Conservation (phyloP, 2,329 filamentous ascomycete genomes). For the Didymella pomorum region DNA sequence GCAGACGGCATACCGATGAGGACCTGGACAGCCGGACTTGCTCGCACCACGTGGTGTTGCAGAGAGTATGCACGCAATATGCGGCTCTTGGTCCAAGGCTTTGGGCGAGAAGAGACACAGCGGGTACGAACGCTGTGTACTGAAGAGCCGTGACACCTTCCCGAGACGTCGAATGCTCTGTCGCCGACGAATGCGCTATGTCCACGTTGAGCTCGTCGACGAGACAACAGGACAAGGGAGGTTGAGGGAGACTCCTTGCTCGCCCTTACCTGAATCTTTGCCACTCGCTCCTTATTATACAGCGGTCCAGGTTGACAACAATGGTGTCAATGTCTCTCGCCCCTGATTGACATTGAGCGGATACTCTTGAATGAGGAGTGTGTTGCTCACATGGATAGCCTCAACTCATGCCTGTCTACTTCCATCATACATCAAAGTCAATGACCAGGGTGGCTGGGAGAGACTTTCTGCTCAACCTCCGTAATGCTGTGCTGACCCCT, state of each 20-base stretch:
- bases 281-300: too few relatives aligned
- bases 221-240: background rate
- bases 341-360: too few relatives aligned
- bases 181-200: background rate
- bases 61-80: constrained; percentile 15
- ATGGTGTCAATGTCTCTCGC: too few relatives aligned
- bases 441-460: background rate
- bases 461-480: background rate
- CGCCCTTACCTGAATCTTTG: too few relatives aligned
- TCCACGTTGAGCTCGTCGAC: background rate
- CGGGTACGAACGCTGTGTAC: background rate
- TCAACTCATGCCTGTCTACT: too few relatives aligned
- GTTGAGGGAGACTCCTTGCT: background rate
- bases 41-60: constrained; percentile 10
- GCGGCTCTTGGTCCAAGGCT: constrained; percentile 8
- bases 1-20: constrained; percentile 1
- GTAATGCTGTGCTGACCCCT: background rate
- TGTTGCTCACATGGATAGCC: too few relatives aligned
- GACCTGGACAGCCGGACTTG: background rate
- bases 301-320: too few relatives aligned
- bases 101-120: constrained; percentile 3
- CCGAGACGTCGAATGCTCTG: background rate
- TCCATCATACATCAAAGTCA: too few relatives aligned
- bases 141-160: constrained; percentile 7
- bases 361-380: too few relatives aligned